phyloP scores from a whole-genome alignment of 257 asterid genomes.

The Nicotiana paniculata region DNA sequence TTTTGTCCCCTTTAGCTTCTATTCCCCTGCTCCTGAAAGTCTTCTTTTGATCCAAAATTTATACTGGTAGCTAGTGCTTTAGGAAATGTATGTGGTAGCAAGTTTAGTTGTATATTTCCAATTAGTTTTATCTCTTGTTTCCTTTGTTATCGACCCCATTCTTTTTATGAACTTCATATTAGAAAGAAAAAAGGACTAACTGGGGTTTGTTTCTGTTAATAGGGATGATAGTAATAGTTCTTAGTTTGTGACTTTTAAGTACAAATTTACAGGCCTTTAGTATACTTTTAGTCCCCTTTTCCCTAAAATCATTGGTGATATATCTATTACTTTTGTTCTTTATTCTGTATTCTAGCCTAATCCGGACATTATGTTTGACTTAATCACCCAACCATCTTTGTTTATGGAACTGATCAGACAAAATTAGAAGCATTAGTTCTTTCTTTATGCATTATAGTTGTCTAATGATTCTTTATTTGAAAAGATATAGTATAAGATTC shows the following conservation, averaged over 20 bases:
- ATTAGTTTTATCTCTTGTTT: neutral
- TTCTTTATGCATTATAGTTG: neutral
- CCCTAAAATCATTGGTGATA: neutral
- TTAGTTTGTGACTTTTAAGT: neutral
- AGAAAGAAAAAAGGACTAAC: neutral
- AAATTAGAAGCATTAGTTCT: conserved; percentile 10
- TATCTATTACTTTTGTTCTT: neutral
- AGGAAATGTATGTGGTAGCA: neutral
- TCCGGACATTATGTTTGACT: neutral
- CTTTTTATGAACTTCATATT: neutral
- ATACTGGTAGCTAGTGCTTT: neutral
- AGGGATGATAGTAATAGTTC: neutral
- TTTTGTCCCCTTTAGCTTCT: neutral
- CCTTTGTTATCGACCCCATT: neutral
- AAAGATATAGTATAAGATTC: neutral
- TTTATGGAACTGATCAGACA: neutral
- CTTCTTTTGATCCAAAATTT: neutral
- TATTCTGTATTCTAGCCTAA: neutral
- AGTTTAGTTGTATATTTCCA: neutral
- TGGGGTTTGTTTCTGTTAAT: neutral
- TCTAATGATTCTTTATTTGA: neutral
- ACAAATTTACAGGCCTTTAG: neutral
- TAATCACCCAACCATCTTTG: neutral
- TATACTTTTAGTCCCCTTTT: neutral
- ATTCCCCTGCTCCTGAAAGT: neutral